Percentiles rank a stretch among this genome's conserved stretches.
phyloP scores from a whole-genome alignment of 2,329 filamentous ascomycete genomes.

The Epichloe baconii region DNA sequence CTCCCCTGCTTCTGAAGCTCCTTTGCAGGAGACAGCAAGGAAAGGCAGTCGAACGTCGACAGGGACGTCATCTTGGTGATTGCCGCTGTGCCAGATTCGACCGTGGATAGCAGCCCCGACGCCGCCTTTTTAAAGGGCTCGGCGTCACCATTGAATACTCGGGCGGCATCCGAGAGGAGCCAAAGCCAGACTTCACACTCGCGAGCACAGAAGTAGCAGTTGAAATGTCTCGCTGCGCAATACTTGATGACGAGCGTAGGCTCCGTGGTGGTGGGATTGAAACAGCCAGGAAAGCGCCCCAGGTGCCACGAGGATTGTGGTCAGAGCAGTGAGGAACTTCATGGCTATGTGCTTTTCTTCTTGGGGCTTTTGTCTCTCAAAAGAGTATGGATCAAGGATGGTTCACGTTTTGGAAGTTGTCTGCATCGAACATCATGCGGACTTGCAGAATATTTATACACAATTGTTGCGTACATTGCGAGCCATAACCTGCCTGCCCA shows the following conservation, averaged over 20 bases:
- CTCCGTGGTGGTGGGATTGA: neutral
- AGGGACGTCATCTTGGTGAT: slow-evolving; percentile 6
- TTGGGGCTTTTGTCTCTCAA: too few species aligned
- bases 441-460: too few species aligned
- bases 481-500: too few species aligned
- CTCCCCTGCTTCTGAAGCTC: slow-evolving; percentile 5
- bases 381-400: too few species aligned
- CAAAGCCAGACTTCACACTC: slow-evolving; percentile 5
- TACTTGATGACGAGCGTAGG: neutral
- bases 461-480: too few species aligned
- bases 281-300: neutral
- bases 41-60: slow-evolving; percentile 4
- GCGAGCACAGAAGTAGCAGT: slow-evolving; percentile 7
- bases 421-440: too few species aligned
- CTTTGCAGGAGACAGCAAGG: slow-evolving; percentile 4
- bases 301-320: neutral
- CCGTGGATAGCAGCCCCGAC: slow-evolving; percentile 2
- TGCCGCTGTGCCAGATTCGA: slow-evolving; percentile 5
- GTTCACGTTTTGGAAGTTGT: too few species aligned
- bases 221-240: slow-evolving; percentile 5
- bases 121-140: slow-evolving; percentile 3
- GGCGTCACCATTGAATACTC: slow-evolving; percentile 5
- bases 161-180: slow-evolving; percentile 3
- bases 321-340: neutral
- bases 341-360: neutral